Evolutionary conservation across 352 stramenopile species (phyloP).

Genomic region (Globisporangium okanoganense): DNA sequence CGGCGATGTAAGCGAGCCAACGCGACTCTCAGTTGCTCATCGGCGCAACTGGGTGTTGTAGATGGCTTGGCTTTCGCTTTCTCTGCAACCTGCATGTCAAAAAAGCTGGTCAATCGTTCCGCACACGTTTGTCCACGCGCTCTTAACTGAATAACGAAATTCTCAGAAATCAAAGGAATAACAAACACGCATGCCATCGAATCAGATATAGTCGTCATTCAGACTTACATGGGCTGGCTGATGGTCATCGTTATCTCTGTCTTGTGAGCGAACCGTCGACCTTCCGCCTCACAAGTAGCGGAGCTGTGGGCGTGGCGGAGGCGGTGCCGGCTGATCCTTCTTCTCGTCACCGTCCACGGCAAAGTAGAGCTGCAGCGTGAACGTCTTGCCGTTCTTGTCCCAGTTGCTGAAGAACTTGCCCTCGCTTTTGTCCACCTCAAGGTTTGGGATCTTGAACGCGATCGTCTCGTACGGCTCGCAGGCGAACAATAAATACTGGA

Average conservation of each 20-base stretch:
- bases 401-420: slow-evolving; percentile 97
- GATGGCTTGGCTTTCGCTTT: background rate
- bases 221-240: slow-evolving; percentile 5
- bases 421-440: slow-evolving; percentile 93
- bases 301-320: slow-evolving; percentile 49
- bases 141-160: slow-evolving; percentile 7
- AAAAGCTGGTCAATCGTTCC: slow-evolving; percentile 6
- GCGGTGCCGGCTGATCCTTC: slow-evolving; percentile 40
- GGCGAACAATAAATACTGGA: slow-evolving; percentile 97
- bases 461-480: slow-evolving; percentile 99
- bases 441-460: slow-evolving; percentile 99
- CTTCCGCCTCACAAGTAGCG: slow-evolving; percentile 27
- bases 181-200: background rate
- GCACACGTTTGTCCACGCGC: slow-evolving; percentile 1
- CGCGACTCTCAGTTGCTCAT: background rate
- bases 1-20: slow-evolving; percentile 92
- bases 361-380: slow-evolving; percentile 90
- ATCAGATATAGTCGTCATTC: background rate
- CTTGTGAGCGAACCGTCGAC: background rate
- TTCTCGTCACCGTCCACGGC: slow-evolving; percentile 22
- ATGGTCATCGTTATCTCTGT: slow-evolving; percentile 2
- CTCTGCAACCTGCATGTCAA: slow-evolving; percentile 1
- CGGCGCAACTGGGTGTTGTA: background rate
- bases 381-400: slow-evolving; percentile 95
- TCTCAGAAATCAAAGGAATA: slow-evolving; percentile 3